Base-by-base conservation (phyloP, 192 early-diverging fungal genomes). In the Oehlia diaphana region DNA sequence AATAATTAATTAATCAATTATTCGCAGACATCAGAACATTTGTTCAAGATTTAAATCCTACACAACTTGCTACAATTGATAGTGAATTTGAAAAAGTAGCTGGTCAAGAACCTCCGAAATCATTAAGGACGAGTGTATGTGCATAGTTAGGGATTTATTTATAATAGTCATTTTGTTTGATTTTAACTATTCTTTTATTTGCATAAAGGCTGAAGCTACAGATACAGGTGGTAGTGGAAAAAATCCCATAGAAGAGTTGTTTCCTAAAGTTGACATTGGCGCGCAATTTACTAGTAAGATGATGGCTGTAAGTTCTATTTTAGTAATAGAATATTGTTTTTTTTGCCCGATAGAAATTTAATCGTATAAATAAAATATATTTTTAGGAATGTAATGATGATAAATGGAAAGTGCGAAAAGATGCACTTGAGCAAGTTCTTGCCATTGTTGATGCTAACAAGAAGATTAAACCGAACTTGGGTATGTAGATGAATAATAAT, bases 361-460 rank as follows among this genome's bases (percentile, higher is more conserved):
- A 74, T 74, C 39, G 33, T 66, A 26, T 13, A 9, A 53, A 19
- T 19, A 42, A n/a, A 31, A 53, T 70, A 47, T 31, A 82, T 58
- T 50, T 23, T 8, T 74, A 93, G 63, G 89, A 94, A 37, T 89
- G 94, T 65, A 88, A 87, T 35, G 93, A 97, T 84, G 87, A 88
- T 68, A 92, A 95, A 72, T 99, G 98, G 98, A 97, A 96, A 83
- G 86, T 91, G 53, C 91, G 98, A 66, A 97, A 98, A 81, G 96
- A 94, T 53, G 98, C 87, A 1, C 80, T 99, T 69, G 97, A 98
- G 9, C 91, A 94, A 79, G 87, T 98, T 10, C 84, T 89, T 28
- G 89, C 80, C 2, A 91, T 96, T 53, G 81, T 99, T 35, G 91
- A 93, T 44, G 89, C 95, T 33, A 95, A 96, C 83, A 92, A 95